phyloP scores from a whole-genome alignment of 2,329 filamentous ascomycete genomes.

The Neocatenulostroma microsporum region DNA sequence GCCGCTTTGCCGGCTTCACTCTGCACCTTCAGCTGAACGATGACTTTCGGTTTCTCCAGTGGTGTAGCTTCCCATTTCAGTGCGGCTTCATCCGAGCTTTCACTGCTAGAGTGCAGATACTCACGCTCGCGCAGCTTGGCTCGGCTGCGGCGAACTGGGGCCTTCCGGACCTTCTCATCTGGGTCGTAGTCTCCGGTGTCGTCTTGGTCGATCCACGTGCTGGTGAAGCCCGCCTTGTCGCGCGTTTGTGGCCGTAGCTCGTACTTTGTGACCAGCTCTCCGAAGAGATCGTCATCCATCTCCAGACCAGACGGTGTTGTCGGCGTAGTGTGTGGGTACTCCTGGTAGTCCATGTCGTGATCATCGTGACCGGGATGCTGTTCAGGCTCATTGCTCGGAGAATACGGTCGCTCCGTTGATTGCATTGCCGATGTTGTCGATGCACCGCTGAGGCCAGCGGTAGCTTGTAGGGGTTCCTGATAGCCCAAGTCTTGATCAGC shows the following conservation, averaged over 20 bases:
- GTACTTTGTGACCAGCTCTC: slow-evolving; percentile 6
- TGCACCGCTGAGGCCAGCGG: too few species aligned
- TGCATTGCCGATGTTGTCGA: too few species aligned
- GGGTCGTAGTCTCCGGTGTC: slow-evolving; percentile 30
- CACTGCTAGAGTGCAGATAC: too few species aligned
- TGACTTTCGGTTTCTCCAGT: neutral
- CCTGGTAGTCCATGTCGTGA: too few species aligned
- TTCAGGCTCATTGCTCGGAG: too few species aligned
- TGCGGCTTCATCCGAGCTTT: slow-evolving; percentile 1
- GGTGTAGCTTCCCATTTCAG: neutral
- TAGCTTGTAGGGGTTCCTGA: too few species aligned
- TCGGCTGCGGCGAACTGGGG: slow-evolving; percentile 3
- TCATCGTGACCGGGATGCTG: too few species aligned
- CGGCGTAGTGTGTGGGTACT: too few species aligned
- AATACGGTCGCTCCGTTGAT: too few species aligned
- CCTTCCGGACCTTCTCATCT: slow-evolving; percentile 9
- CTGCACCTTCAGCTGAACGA: slow-evolving; percentile 1
- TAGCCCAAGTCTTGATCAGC: too few species aligned
- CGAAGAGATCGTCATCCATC: neutral
- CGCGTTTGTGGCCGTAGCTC: slow-evolving; percentile 13
- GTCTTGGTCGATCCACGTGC: slow-evolving; percentile 31
- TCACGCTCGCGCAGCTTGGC: slow-evolving; percentile 5
- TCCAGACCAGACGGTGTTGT: too few species aligned
- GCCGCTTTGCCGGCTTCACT: slow-evolving; percentile 6
- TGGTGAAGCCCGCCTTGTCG: slow-evolving; percentile 6